Evolutionary conservation across 202 grass and related monocot species (phyloP), one percentile per base, ranked within the genome.

Genomic region (Eragrostis tef): DNA sequence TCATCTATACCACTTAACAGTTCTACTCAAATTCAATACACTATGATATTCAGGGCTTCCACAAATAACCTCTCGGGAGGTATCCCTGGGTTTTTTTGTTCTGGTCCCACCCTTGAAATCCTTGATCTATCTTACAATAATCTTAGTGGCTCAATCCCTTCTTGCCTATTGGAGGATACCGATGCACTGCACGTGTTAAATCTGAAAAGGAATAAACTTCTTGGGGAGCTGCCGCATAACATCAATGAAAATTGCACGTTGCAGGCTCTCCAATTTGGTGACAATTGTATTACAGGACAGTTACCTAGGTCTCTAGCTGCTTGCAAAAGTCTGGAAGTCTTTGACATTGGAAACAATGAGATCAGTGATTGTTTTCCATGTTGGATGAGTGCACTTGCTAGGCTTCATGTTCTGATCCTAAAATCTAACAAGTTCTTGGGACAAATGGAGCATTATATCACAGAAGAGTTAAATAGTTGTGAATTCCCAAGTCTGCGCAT

Each of bases 121-220:
- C 84, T 93, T 42, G 87, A 93, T 82, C 72, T 93, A 21, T 91
- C 89, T 13, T 41, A 83, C 43, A 89, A 93, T 58, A 79, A 27
- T 12, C 82, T 93, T 4, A 85, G 4, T 25, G 84, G 87, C 7
- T 16, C 25, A 10, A 62, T 89, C 5, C 73, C 84, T 25, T n/a
- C 74, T 22, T 93, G 90, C 48, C 67, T 93, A 6, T 21, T 85
- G 45, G 52, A 75, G 17, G 36, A 72, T 53, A 54, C 5, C 20
- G 53, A 13, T 27, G 5, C 11, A 1, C 26, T 92, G 43, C 6
- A 13, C 2, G 20, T 67, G 11, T 31, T 93, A 49, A 76, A 89
- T 20, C 19, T 89, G 11, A 85, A 80, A 71, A 79, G 10, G 15
- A 89, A 89, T 47, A 9, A 68, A 26, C 48, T 93, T 44, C 15